A percentile compares a stretch with the other conserved stretches of the same genome.
phyloP scores from a whole-genome alignment of 2,329 filamentous ascomycete species.

The Cyphellophora europaea region DNA sequence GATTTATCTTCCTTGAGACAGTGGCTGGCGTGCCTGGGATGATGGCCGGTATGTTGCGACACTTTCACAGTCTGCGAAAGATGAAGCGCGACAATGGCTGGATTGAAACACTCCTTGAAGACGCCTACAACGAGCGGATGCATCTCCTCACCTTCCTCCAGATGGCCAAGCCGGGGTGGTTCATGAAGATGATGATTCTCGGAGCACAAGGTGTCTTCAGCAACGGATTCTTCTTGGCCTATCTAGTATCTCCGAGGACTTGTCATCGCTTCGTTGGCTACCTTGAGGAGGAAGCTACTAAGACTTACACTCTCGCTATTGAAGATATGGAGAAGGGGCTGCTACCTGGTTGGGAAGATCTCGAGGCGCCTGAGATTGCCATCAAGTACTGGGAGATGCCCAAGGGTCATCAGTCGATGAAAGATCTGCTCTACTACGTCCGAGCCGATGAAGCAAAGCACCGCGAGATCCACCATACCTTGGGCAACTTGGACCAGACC shows the following conservation, averaged over 20 bases:
- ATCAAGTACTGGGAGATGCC: slow-evolving; percentile 92
- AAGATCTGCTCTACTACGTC: slow-evolving; percentile 78
- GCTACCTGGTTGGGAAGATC: slow-evolving; percentile 70
- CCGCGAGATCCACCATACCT: slow-evolving; percentile 89
- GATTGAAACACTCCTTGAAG: slow-evolving; percentile 87
- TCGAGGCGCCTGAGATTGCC: slow-evolving; percentile 79
- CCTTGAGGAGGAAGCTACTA: slow-evolving; percentile 91
- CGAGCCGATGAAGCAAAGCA: slow-evolving; percentile 84
- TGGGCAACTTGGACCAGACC: slow-evolving; percentile 77
- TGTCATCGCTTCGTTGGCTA: slow-evolving; percentile 96
- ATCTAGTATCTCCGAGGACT: slow-evolving; percentile 76
- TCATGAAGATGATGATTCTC: slow-evolving; percentile 88
- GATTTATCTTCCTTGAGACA: slow-evolving; percentile 88
- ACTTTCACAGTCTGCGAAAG: slow-evolving; percentile 61
- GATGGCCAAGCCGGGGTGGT: slow-evolving; percentile 73
- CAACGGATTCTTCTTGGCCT: slow-evolving; percentile 83
- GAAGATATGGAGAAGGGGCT: slow-evolving; percentile 77
- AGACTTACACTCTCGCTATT: slow-evolving; percentile 88
- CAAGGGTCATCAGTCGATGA: slow-evolving; percentile 71
- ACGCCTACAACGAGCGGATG: slow-evolving; percentile 91
- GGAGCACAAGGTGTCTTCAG: slow-evolving; percentile 94
- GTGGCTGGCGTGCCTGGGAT: slow-evolving; percentile 94
- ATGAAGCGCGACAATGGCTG: slow-evolving; percentile 26
- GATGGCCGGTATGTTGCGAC: slow-evolving; percentile 89
- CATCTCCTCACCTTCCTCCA: slow-evolving; percentile 88